A percentile compares a stretch with the other conserved stretches of the same genome.
phyloP scores from a whole-genome alignment of 768 basidiomycete species.

The Tremella fuciformis region DNA sequence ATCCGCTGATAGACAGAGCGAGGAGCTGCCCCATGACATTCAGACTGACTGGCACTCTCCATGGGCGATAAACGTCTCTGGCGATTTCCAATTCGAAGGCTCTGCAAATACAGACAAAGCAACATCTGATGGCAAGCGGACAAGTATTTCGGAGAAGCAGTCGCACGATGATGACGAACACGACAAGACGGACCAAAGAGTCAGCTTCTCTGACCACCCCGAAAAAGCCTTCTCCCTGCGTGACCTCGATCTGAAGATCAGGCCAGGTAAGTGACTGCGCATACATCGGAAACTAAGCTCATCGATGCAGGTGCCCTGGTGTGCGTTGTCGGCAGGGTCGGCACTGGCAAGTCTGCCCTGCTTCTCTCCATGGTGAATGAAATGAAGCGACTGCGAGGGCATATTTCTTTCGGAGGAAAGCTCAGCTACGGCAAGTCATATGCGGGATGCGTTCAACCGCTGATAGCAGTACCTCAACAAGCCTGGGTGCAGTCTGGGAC shows the following conservation, averaged over 20 bases:
- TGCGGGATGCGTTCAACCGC: no score
- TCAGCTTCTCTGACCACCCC: constrained; percentile 3
- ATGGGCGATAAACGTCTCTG: constrained; percentile 55
- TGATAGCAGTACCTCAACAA: constrained; percentile 39
- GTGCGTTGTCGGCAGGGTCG: constrained; percentile 47
- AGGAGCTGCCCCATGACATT: constrained; percentile 59
- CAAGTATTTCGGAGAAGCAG: not conserved
- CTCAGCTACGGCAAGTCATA: constrained; percentile 39
- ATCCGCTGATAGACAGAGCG: constrained; percentile 48
- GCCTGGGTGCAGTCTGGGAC: constrained; percentile 51
- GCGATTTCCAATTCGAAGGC: constrained; percentile 40
- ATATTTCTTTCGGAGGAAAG: constrained; percentile 38
- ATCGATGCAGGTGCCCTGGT: constrained; percentile 35
- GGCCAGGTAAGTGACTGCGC: constrained; percentile 37
- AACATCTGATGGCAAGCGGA: no score
- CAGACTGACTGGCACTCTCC: constrained; percentile 53
- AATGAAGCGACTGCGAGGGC: constrained; percentile 34
- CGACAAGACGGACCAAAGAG: constrained; percentile 18
- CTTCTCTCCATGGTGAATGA: constrained; percentile 45
- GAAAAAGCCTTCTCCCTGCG: constrained; percentile 58
- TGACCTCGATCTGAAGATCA: constrained; percentile 56
- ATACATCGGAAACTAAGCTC: not conserved
- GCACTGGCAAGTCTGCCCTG: constrained; percentile 48
- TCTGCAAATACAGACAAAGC: constrained; percentile 9
- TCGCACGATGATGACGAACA: constrained; percentile 9